These are phyloP conservation scores for Albophoma yamanashiensis DNA, from an alignment of 2,329 filamentous ascomycete genomes.

Conservation along the genomic window DNA sequence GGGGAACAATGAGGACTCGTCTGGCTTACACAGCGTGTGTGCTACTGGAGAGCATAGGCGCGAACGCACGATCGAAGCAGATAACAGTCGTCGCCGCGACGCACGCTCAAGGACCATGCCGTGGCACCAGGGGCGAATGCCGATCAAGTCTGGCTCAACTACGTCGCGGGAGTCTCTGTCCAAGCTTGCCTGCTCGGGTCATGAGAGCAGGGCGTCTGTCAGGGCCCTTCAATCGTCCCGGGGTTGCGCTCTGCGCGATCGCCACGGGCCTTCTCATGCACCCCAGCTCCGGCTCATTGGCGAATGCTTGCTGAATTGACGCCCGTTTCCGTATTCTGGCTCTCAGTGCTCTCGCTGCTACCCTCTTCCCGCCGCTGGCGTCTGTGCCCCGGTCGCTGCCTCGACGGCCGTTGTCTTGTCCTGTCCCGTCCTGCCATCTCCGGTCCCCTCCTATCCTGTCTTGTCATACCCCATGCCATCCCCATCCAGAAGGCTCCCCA, in stretches of 20 bases:
- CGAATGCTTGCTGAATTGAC: neutral
- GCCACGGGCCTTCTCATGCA: constrained; percentile 2
- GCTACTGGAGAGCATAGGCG: neutral
- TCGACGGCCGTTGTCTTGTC: neutral
- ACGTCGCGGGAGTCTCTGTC: neutral
- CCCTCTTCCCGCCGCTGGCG: neutral
- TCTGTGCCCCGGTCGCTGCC: neutral
- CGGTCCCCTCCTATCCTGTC: neutral
- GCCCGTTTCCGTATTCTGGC: neutral
- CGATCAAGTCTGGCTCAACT: neutral
- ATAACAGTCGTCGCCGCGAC: neutral
- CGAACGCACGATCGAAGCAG: neutral
- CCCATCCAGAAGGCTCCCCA: neutral
- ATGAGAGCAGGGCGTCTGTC: neutral
- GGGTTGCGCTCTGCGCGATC: neutral
- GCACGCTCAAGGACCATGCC: neutral
- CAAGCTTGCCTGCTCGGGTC: neutral
- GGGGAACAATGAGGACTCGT: neutral
- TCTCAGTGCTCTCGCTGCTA: neutral
- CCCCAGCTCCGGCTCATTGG: constrained; percentile 4
- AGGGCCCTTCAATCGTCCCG: neutral
- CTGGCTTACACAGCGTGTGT: neutral
- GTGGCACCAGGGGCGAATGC: neutral
- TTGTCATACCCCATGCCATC: constrained; percentile 1
- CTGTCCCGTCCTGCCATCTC: neutral